Base-by-base conservation (phyloP, 495 filamentous ascomycete genomes). In the Extremus antarcticus region DNA sequence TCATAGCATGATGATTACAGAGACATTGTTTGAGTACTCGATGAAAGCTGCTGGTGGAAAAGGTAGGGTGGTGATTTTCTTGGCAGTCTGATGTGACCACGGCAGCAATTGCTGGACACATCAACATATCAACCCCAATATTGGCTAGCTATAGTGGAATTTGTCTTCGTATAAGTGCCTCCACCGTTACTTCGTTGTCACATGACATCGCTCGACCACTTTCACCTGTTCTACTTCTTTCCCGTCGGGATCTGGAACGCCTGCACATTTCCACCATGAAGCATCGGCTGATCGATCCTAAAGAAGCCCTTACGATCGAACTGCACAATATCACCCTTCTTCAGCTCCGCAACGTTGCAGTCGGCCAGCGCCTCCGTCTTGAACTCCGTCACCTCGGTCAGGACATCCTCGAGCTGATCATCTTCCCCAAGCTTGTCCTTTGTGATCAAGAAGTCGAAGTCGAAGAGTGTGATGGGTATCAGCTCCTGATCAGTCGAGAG, bases 261-360 rank as follows among this genome's bases (percentile, higher is more conserved):
- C 35, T 70, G 59, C 17, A 58, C 68, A n/a, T 66, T 60, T 61
- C 74, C 55, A 0, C 74, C 74, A 66, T 72, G 70, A 53, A 48
- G 50, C 52, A 74, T 77, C 10, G 79, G 68, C 48, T 68, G 71
- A 68, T 95, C 90, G 20, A 90, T 75, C 22, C 89, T 76, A 73
- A 87, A 95, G 73, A 86, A 96, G 13, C 90, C 90, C 68, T 89
- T 90, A 43, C 90, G 78, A 77, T 96, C 90, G 58, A 96, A 88
- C 74, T 95, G 90, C 58, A 96, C 86, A 53, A 96, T 88, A 59
- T 91, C 87, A 62, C 84, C 86, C 68, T 79, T 80, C 73, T 85
- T 84, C 50, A 95, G 71, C 43, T 78, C 74, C 1, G 80, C 76
- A 0, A 94, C 79, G 60, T 90, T 92, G 65, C 79, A 82, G 64